Evolutionary conservation across 1,284 basidiomycete species (phyloP).

Genomic region (Inonotus hispidus): DNA sequence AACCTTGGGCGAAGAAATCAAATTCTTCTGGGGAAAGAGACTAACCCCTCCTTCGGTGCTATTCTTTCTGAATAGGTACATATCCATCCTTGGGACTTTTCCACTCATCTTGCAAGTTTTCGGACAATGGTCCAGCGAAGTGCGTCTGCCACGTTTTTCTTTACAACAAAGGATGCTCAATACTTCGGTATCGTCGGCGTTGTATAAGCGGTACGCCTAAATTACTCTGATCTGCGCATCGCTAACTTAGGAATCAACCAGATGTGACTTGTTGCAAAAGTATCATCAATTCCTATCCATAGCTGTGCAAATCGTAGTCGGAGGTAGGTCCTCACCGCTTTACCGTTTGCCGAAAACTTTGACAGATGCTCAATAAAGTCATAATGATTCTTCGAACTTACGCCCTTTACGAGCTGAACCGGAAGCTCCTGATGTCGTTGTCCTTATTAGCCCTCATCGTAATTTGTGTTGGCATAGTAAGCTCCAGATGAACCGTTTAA

Average conservation of each 20-base stretch:
- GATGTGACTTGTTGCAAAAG: constrained; percentile 10
- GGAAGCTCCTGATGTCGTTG: background rate
- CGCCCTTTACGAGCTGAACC: constrained; percentile 11
- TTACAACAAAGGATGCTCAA: background rate
- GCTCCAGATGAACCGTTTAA: background rate
- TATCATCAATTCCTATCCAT: constrained; percentile 17
- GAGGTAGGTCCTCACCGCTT: constrained; percentile 1
- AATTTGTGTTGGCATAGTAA: constrained; percentile 2
- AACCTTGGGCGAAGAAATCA: constrained; percentile 13
- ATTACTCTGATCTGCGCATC: no score
- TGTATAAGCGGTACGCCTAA: background rate
- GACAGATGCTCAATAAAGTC: background rate
- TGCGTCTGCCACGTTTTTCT: background rate
- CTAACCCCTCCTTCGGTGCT: constrained; percentile 1
- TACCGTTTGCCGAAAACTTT: background rate
- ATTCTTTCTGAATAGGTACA: constrained; percentile 16
- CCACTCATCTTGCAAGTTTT: constrained; percentile 12
- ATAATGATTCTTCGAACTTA: constrained; percentile 18
- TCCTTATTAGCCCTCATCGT: background rate
- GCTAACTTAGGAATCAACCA: background rate
- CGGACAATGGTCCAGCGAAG: background rate
- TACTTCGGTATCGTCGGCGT: background rate
- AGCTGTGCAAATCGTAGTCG: constrained; percentile 12
- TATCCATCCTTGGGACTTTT: constrained; percentile 12
- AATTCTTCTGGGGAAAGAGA: constrained; percentile 14